Conservation (phyloP, 257 asterid genomes). For the Solanum corneliomulleri region DNA sequence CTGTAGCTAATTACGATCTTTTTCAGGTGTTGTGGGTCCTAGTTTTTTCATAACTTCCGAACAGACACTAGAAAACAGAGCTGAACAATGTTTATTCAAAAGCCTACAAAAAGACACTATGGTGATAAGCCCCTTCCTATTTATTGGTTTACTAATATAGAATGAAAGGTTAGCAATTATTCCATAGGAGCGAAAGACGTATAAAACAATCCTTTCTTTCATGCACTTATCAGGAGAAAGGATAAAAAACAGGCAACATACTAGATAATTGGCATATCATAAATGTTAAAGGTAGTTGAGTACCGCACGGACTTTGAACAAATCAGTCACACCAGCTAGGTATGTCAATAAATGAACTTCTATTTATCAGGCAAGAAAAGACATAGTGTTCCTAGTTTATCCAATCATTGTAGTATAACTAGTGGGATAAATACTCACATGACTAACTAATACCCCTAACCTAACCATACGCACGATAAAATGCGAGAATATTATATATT, state of each 20-base stretch:
- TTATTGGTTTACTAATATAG: neutral
- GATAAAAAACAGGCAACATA: neutral
- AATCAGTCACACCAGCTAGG: neutral
- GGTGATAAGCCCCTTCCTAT: neutral
- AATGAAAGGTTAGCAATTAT: neutral
- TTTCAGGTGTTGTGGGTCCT: neutral
- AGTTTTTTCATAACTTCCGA: neutral
- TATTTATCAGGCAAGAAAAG: neutral
- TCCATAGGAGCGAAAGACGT: neutral
- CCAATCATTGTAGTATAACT: neutral
- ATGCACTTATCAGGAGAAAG: rapidly evolving
- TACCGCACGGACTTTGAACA: neutral
- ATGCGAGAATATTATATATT: neutral
- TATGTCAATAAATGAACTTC: neutral
- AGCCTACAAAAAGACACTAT: neutral
- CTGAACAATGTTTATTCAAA: neutral
- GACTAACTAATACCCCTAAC: neutral
- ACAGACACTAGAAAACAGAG: neutral
- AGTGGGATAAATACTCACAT: neutral
- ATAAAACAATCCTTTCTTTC: neutral
- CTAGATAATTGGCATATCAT: neutral
- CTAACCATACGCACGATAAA: neutral
- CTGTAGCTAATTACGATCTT: neutral
- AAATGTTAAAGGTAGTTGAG: neutral
- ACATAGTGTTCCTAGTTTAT: neutral